Evolutionary conservation across 441 rosid species (phyloP), one percentile per base, ranked within the genome.

Genomic region (Corymbia citriodora): DNA sequence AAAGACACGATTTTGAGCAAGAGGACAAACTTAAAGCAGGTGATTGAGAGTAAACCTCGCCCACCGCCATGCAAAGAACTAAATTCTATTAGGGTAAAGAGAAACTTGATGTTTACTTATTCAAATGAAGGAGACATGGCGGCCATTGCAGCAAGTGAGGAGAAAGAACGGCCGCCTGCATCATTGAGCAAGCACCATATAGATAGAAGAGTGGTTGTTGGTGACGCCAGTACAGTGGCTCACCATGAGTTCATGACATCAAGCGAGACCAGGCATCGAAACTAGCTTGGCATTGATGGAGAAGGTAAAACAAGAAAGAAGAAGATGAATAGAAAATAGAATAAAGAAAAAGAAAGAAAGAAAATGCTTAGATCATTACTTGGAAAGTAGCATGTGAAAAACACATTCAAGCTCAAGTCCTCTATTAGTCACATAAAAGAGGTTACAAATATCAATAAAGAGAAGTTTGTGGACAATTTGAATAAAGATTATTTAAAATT

Each of bases 231-330:
- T 33, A 70, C 10, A 19, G 25, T 9, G 81, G 25, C 11, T 33
- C 48, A 6, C 48, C 81, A 1, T 6, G 13, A 70, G 7, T 36
- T 72, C 48, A 10, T 5, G 14, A 36, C 82, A 33, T 11, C 49
- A 2, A 33, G 82, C 27, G 1, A 33, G 15, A 25, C 9, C 27
- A 4, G 6, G 19, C 8, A 19, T 2, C 23, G 1, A 2, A 19
- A 72, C 48, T 33, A 49, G 82, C 0, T 10, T 10, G 82, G 49
- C 48, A 72, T 12, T 49, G 12, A 72, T 72, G 2, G 2, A 1
- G 23, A 36, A 19, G 14, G 27, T 2, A 18, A 70, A 18, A 36
- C 48, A 1, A 70, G 4, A 33, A 36, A 33, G 15, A 8, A 6
- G 48, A 33, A 57, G 63, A 70, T 18, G 81, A 33, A 33, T 36